These are phyloP conservation scores for Schrenkiella parvula DNA, from an alignment of 345 rosid species.

Conservation along the genomic window DNA sequence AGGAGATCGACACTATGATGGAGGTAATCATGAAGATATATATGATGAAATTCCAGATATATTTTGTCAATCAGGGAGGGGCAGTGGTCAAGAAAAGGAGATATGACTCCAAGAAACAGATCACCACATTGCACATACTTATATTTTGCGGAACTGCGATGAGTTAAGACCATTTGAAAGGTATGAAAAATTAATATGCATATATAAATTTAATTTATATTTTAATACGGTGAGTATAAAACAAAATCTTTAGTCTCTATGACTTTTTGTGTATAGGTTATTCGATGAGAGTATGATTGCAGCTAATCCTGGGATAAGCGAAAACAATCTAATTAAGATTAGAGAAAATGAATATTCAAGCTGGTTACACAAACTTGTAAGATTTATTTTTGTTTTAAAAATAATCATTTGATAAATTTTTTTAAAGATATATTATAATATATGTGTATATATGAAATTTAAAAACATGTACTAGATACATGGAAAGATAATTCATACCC, in stretches of 20 bases:
- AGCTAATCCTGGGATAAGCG: not conserved
- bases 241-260: not conserved
- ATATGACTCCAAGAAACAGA: not conserved
- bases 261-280: not conserved
- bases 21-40: not conserved
- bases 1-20: not conserved
- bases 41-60: not conserved
- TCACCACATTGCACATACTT: not conserved
- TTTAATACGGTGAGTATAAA: no score
- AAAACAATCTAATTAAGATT: not conserved
- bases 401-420: not conserved
- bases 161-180: not conserved
- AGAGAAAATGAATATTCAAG: not conserved
- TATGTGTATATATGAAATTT: not conserved
- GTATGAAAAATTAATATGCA: not conserved
- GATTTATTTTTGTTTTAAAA: not conserved
- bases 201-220: not conserved
- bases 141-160: not conserved
- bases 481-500: no score
- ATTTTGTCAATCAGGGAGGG: not conserved
- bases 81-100: not conserved
- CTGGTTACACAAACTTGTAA: not conserved
- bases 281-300: not conserved
- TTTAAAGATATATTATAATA: not conserved
- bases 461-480: no score